These are phyloP conservation scores for Ustilago esculenta DNA, from an alignment of 1,284 basidiomycete species.

Conservation along the genomic window DNA sequence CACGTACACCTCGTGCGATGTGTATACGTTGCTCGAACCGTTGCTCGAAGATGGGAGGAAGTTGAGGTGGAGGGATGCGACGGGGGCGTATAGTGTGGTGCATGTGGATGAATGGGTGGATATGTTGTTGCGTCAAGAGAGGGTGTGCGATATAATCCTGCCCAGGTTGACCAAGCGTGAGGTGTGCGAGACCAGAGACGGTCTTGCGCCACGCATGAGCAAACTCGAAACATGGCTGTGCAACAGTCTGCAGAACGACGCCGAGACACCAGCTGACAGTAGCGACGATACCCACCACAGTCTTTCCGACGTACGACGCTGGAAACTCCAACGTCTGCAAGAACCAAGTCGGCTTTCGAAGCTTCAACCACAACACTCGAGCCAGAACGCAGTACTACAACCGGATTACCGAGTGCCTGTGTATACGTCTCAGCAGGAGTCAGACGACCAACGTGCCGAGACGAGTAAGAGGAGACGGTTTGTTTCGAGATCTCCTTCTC, in stretches of 20 bases:
- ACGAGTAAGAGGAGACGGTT: conserved; percentile 8
- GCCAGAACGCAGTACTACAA: neutral
- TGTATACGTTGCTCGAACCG: conserved; percentile 92
- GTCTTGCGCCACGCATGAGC: conserved; percentile 74
- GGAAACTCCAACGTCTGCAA: conserved; percentile 28
- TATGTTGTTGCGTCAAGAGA: conserved; percentile 83
- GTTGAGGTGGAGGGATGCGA: conserved; percentile 79
- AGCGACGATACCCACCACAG: conserved; percentile 29
- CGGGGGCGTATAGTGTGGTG: conserved; percentile 73
- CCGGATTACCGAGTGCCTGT: conserved; percentile 17
- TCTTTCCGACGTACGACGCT: conserved; percentile 18
- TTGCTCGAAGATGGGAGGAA: conserved; percentile 93
- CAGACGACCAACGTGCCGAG: conserved; percentile 69
- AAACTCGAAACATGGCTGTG: conserved; percentile 81
- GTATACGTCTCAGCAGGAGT: conserved; percentile 55
- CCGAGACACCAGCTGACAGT: no score
- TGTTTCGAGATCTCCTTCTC: conserved; percentile 11
- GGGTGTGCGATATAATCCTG: conserved; percentile 95
- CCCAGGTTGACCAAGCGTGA: conserved; percentile 87
- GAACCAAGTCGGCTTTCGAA: neutral
- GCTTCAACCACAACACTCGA: neutral
- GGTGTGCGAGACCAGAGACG: conserved; percentile 89
- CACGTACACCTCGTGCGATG: conserved; percentile 87
- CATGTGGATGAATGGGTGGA: conserved; percentile 94
- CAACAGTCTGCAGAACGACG: no score